These are phyloP conservation scores for Kazachstania sp. DNA, from an alignment of 1,139 yeast species.

Conservation along the genomic window DNA sequence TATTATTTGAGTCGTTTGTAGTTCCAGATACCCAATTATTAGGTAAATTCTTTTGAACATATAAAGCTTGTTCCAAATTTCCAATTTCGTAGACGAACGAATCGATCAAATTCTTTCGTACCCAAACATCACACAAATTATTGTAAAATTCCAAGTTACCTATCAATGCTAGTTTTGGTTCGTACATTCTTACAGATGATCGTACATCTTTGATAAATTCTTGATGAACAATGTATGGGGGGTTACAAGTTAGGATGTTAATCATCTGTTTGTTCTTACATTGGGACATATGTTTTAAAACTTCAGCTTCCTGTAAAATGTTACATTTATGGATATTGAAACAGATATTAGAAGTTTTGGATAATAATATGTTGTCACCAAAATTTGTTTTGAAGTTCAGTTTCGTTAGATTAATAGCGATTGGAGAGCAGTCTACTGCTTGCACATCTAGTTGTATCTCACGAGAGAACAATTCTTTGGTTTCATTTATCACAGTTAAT, in stretches of 20 bases:
- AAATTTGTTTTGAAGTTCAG: conserved; percentile 34
- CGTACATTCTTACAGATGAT: conserved; percentile 58
- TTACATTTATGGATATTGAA: not conserved
- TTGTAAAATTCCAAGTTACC: conserved; percentile 69
- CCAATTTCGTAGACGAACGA: conserved; percentile 42
- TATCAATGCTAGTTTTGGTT: conserved; percentile 67
- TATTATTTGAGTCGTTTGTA: conserved; percentile 30
- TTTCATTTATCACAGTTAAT: not conserved
- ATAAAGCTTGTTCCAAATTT: conserved; percentile 27
- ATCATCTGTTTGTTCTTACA: conserved; percentile 7
- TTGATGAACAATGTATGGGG: conserved; percentile 67
- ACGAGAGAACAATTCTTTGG: not conserved
- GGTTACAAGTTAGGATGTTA: conserved; percentile 69
- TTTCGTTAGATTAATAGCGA: conserved; percentile 45
- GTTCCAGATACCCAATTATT: conserved; percentile 26
- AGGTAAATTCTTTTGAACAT: conserved; percentile 12
- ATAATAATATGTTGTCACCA: not conserved
- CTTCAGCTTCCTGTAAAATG: not conserved
- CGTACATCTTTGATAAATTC: conserved; percentile 40
- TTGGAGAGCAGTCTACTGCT: conserved; percentile 54
- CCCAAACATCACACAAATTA: conserved; percentile 40
- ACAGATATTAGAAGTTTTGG: not conserved
- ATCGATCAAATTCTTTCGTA: conserved; percentile 11
- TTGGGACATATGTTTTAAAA: not conserved
- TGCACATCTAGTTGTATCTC: conserved; percentile 20